Evolutionary conservation across 345 rosid genomes (phyloP).

Genomic region (Rhodamnia argentea): DNA sequence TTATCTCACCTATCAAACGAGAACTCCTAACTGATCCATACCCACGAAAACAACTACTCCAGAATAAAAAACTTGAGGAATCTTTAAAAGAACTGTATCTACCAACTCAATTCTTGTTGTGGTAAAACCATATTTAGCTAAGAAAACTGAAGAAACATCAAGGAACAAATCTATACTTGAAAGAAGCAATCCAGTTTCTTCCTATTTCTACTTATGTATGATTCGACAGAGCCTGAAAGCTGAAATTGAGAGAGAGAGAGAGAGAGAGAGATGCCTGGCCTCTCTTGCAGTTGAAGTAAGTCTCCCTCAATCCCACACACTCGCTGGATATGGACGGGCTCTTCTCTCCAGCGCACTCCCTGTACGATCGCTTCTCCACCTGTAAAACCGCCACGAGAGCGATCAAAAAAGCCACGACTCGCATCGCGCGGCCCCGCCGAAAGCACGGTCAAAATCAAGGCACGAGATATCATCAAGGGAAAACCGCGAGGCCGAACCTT

Average conservation of each 20-base stretch:
- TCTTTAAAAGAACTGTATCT: not conserved
- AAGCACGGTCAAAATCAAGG: not conserved
- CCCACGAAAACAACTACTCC: not conserved
- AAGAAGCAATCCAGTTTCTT: not conserved
- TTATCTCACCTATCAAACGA: not conserved
- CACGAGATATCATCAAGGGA: not conserved
- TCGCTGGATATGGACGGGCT: constrained; percentile 72
- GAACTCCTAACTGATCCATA: not conserved
- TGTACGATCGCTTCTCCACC: constrained; percentile 66
- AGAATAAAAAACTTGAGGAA: not conserved
- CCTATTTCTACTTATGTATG: not conserved
- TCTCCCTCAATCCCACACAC: constrained; percentile 90
- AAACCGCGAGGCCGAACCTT: constrained; percentile 30
- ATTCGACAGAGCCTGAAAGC: not conserved
- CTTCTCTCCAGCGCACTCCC: constrained; percentile 89
- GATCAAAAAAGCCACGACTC: not conserved
- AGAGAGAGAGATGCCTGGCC: constrained; percentile 58
- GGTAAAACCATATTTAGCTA: not conserved
- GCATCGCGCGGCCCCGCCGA: not conserved
- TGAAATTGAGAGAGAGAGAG: not conserved
- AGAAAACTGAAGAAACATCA: not conserved
- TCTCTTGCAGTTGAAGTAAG: constrained; percentile 97
- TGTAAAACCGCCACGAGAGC: not conserved
- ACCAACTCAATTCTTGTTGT: not conserved
- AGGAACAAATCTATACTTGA: not conserved